These are phyloP conservation scores for Gnomoniopsis sp. DNA, from an alignment of 2,329 filamentous ascomycete genomes.

Conservation along the genomic window DNA sequence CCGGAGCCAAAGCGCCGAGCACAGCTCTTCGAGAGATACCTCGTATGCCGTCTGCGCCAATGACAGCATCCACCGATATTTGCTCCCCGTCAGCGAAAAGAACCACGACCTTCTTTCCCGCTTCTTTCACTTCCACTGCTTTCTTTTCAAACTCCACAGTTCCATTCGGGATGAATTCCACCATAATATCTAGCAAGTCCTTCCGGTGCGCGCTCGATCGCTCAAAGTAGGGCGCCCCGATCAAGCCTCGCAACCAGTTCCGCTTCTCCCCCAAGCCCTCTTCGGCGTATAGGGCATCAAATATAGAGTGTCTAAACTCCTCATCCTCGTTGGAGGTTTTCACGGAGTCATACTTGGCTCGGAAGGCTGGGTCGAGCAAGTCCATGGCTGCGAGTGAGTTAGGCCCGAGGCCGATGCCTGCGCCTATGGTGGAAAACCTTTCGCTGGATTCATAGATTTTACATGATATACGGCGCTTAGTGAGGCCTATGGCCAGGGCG, in stretches of 20 bases:
- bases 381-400: constrained; percentile 38
- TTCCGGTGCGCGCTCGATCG: constrained; percentile 38
- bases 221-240: constrained; percentile 33
- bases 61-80: constrained; percentile 21
- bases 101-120: constrained; percentile 20
- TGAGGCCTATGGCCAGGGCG: constrained; percentile 24
- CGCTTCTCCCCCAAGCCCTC: constrained; percentile 36
- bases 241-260: constrained; percentile 26
- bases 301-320: constrained; percentile 35
- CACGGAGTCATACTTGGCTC: constrained; percentile 34
- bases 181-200: constrained; percentile 40
- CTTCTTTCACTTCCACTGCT: constrained; percentile 22
- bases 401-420: constrained; percentile 35
- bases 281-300: constrained; percentile 37
- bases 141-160: constrained; percentile 26
- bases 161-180: constrained; percentile 26
- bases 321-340: constrained; percentile 35
- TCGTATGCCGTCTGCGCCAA: constrained; percentile 27
- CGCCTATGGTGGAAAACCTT: constrained; percentile 25
- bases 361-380: constrained; percentile 35
- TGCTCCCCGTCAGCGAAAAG: constrained; percentile 23
- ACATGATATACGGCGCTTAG: constrained; percentile 25
- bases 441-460: constrained; percentile 27
- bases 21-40: constrained; percentile 24
- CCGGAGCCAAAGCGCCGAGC: constrained; percentile 22